These are phyloP conservation scores for Orbilia blumenaviensis DNA, from an alignment of 2,329 filamentous ascomycete genomes.

Conservation along the genomic window DNA sequence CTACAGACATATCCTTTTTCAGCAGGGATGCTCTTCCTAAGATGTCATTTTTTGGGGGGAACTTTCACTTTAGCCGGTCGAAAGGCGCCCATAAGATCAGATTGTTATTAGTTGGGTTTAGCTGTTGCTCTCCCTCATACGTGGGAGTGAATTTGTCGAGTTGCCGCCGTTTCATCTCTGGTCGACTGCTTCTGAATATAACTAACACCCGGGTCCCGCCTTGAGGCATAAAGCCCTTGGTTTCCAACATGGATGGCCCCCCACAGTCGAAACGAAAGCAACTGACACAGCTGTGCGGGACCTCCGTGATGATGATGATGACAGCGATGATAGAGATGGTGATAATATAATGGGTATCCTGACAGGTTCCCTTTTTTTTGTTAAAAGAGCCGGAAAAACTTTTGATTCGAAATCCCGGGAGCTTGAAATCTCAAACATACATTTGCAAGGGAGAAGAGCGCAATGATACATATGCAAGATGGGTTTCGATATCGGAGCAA, in stretches of 20 bases:
- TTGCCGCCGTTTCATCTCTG: constrained; percentile 46
- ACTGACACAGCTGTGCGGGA: not conserved
- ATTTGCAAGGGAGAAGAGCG: not conserved
- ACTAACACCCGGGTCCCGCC: not conserved
- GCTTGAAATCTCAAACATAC: constrained; percentile 1
- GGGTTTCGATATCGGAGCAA: constrained; percentile 2
- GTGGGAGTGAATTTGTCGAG: constrained; percentile 29
- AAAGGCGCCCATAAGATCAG: constrained; percentile 27
- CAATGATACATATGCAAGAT: constrained; percentile 14
- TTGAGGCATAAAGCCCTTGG: constrained; percentile 43
- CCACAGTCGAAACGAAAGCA: constrained; percentile 12
- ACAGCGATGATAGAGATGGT: not conserved
- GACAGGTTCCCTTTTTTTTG: not conserved
- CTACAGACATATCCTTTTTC: too few species aligned
- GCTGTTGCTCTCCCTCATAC: constrained; percentile 12
- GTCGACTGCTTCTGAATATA: constrained; percentile 38
- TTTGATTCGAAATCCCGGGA: constrained; percentile 23
- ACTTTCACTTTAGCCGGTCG: constrained; percentile 42
- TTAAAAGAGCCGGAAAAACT: constrained; percentile 31
- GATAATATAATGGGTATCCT: too few species aligned
- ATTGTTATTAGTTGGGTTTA: constrained; percentile 10
- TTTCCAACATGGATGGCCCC: constrained; percentile 48
- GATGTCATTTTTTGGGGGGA: constrained; percentile 39
- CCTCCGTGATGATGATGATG: not conserved
- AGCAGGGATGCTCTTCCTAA: constrained; percentile 30